Evolutionary conservation across 2,329 filamentous ascomycete genomes (phyloP).

Genomic region (Claviceps lovelessii): DNA sequence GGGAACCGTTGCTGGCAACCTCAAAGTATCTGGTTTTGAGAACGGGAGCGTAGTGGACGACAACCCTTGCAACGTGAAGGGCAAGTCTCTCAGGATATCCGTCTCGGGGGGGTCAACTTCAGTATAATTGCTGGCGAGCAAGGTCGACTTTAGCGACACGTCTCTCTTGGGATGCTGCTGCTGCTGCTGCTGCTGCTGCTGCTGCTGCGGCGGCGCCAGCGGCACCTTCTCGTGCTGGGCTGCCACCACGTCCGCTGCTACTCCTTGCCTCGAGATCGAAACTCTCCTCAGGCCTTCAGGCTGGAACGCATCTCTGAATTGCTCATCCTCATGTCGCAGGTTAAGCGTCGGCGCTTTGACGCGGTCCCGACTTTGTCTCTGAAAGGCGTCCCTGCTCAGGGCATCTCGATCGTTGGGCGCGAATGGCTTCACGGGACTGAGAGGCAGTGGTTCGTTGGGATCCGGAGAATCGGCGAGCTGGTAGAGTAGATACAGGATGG

Average conservation of each 20-base stretch:
- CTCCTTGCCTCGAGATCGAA: conserved; percentile 24
- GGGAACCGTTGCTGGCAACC: conserved; percentile 65
- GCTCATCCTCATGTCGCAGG: conserved; percentile 31
- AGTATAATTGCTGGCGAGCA: conserved; percentile 41
- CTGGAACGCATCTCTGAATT: conserved; percentile 39
- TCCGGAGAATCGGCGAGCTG: conserved; percentile 59
- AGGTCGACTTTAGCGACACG: conserved; percentile 41
- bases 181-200: conserved; percentile 9
- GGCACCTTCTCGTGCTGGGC: conserved; percentile 11
- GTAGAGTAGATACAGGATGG: conserved; percentile 81
- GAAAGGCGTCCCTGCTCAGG: conserved; percentile 22
- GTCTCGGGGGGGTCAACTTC: conserved; percentile 49
- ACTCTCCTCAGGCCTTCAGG: conserved; percentile 34
- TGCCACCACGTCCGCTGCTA: conserved; percentile 10
- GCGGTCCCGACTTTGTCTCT: conserved; percentile 23
- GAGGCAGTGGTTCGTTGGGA: conserved; percentile 35
- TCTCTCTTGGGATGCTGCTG: conserved; percentile 26
- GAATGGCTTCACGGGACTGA: conserved; percentile 27
- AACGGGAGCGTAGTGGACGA: conserved; percentile 79
- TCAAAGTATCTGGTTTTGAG: conserved; percentile 50
- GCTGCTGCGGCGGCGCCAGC: background rate
- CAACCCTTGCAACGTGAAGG: conserved; percentile 84
- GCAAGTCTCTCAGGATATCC: conserved; percentile 61
- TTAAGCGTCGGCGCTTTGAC: conserved; percentile 22
- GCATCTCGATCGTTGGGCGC: conserved; percentile 24